Base-by-base conservation (phyloP, 371 early-diverging fungal genomes). In the Mortierella sp. region DNA sequence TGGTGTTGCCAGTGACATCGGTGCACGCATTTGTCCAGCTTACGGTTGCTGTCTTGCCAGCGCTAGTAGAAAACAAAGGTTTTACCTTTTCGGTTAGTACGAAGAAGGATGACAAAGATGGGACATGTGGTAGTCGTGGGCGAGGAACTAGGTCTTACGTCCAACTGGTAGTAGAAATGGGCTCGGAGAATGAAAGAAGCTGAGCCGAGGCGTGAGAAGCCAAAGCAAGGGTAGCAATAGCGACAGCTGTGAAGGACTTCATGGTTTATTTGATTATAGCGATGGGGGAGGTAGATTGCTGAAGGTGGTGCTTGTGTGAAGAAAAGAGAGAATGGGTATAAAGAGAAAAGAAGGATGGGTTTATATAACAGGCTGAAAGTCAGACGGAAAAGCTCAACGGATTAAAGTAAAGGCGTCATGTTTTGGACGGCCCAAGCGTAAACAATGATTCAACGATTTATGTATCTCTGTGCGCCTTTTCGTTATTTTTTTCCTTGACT, bases 11-110 rank as follows among this genome's bases (percentile, higher is more conserved):
- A 18, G 62, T 69, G 37, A 83, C 70, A 35, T 76, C 80, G 3
- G 66, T 32, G 66, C 87, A 84, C 3, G 74, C 70, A 54, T 86
- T 78, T 60, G 76, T 75, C 89, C 89, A 88, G 5, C 80, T 70
- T n/a, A 88, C 81, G 16, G 81, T 83, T 47, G 78, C 78, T 5
- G 65, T 24, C 26, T 68, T 49, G 39, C 89, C 89, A 35, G 84
- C 78, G 18, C 73, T 65, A 54, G 28, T 5, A 54, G 12, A 26
- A n/a, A 30, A 39, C 12, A 59, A 59, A 16, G 10, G 6, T 35
- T 57, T 57, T 26, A 28, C 3, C n/a, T 26, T 5, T 22, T 12
- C 5, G n/a, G 57, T 26, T 20, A 57, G 20, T 37, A 16, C 22
- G 47, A 35, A 18, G 22, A 2, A 49, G 16, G 51, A 51, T 22